Conservation (phyloP, 495 filamentous ascomycete genomes). For the Aspergillus homomorphus region DNA sequence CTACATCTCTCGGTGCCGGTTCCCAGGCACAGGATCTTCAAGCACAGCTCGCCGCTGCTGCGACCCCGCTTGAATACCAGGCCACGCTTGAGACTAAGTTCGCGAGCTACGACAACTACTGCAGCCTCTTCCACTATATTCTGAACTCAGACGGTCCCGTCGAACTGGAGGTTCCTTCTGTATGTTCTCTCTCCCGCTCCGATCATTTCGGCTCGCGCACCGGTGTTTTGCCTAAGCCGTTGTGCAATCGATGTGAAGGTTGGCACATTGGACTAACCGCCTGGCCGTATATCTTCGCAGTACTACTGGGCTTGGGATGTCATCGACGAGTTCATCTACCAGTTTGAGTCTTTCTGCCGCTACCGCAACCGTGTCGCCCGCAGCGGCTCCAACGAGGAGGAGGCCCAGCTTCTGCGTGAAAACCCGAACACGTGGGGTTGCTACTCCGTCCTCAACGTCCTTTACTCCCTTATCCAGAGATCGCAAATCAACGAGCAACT, state of each 20-base stretch:
- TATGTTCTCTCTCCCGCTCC: conserved; percentile 42
- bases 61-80: conserved; percentile 91
- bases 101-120: conserved; percentile 98
- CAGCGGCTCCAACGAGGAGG: conserved; percentile 81
- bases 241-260: conserved; percentile 12
- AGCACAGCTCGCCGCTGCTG: conserved; percentile 81
- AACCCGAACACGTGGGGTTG: conserved; percentile 99
- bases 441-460: conserved; percentile 98
- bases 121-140: conserved; percentile 97
- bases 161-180: conserved; percentile 91
- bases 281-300: conserved; percentile 43
- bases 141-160: conserved; percentile 98
- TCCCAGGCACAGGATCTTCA: conserved; percentile 76
- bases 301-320: conserved; percentile 99
- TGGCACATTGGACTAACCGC: conserved; percentile 8
- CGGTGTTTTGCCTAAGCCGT: conserved; percentile 2
- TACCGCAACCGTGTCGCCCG: conserved; percentile 90
- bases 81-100: conserved; percentile 94
- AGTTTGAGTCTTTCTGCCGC: conserved; percentile 98
- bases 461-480: conserved; percentile 97
- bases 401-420: conserved; percentile 84
- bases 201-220: neutral
- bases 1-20: conserved; percentile 48
- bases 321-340: conserved; percentile 99
- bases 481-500: conserved; percentile 98